Evolutionary conservation across 1,284 basidiomycete species (phyloP).

Genomic region (Mycena citricolor): DNA sequence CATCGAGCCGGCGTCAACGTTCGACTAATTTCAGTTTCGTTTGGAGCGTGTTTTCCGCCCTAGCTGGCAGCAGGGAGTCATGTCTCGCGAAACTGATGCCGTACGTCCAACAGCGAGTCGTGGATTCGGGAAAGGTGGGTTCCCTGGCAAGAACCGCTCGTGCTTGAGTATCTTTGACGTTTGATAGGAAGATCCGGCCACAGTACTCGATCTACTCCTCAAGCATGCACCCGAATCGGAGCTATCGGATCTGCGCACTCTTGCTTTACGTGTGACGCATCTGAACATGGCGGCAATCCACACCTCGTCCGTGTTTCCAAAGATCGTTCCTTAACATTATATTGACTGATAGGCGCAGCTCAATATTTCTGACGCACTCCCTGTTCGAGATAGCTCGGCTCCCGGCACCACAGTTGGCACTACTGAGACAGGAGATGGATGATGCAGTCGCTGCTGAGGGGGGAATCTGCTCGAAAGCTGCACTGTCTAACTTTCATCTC

Average conservation of each 20-base stretch:
- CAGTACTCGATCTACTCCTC: slow-evolving; percentile 20
- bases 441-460: slow-evolving; percentile 35
- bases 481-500: slow-evolving; percentile 34
- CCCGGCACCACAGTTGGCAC: slow-evolving; percentile 28
- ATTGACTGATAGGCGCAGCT: slow-evolving; percentile 19
- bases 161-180: too few relatives aligned
- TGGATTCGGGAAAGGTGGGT: slow-evolving; percentile 20
- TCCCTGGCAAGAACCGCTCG: too few relatives aligned
- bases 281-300: slow-evolving; percentile 35
- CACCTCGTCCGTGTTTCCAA: slow-evolving; percentile 32
- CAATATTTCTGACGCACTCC: slow-evolving; percentile 38
- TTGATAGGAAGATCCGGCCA: slow-evolving; percentile 22
- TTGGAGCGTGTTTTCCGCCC: slow-evolving; percentile 25
- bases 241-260: slow-evolving; percentile 8
- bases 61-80: slow-evolving; percentile 12
- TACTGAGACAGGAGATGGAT: slow-evolving; percentile 33
- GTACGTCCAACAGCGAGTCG: slow-evolving; percentile 18
- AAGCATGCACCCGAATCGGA: slow-evolving; percentile 27
- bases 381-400: slow-evolving; percentile 38
- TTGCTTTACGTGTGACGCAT: slow-evolving; percentile 24
- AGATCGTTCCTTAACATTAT: too few relatives aligned
- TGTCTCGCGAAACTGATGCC: slow-evolving; percentile 12
- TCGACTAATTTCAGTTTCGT: slow-evolving; percentile 6
- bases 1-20: neutral
- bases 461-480: slow-evolving; percentile 35